phyloP scores from a whole-genome alignment of 345 rosid species.

The Gossypium bickii region DNA sequence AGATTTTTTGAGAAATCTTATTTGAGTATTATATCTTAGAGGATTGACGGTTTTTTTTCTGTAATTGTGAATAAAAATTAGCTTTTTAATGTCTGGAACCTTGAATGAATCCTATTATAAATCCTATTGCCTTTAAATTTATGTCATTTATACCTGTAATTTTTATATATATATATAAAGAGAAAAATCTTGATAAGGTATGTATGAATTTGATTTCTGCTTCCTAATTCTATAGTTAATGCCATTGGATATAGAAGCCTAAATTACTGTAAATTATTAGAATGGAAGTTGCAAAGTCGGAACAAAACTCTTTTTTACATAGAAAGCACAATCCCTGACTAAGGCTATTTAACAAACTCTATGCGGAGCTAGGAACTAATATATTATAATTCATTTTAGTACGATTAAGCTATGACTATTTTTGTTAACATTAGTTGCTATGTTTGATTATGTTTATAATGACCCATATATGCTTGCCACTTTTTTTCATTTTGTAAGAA shows the following conservation, averaged over 20 bases:
- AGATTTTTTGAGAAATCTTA: background rate
- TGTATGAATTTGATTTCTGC: background rate
- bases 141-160: background rate
- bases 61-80: background rate
- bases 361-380: background rate
- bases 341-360: background rate
- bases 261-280: background rate
- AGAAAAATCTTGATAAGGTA: background rate
- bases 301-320: background rate
- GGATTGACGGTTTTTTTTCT: background rate
- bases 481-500: background rate
- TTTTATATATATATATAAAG: background rate
- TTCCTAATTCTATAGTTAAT: background rate
- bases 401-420: background rate
- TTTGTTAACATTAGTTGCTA: background rate
- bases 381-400: background rate
- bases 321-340: background rate
- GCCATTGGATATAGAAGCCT: no score
- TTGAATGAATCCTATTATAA: background rate
- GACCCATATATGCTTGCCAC: background rate
- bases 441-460: background rate
- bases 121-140: background rate
- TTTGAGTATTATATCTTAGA: background rate
- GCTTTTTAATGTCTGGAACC: background rate
- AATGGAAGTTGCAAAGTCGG: background rate